Evolutionary conservation across 139 green algal species (phyloP).

Genomic region (Coccomyxa sp.): DNA sequence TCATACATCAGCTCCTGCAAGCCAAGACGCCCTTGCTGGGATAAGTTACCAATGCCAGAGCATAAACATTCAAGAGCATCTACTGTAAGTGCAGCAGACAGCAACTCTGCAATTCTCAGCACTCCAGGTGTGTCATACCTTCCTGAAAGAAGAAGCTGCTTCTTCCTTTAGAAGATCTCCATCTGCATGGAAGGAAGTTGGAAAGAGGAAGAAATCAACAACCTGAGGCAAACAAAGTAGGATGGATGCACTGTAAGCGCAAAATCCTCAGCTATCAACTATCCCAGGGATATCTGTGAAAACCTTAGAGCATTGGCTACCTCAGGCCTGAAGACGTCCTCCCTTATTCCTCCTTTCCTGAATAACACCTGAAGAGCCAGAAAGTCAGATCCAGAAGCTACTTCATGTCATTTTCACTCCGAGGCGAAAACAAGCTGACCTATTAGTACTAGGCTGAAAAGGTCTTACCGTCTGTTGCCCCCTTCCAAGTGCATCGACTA

Average conservation of each 20-base stretch:
- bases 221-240: background rate
- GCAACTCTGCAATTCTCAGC: background rate
- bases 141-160: background rate
- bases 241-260: too few relatives aligned
- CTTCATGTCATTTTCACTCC: too few relatives aligned
- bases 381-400: background rate
- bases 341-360: slow-evolving; percentile 66
- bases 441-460: slow-evolving; percentile 1
- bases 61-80: background rate
- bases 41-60: background rate
- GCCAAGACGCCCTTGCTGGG: too few relatives aligned
- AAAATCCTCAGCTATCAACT: too few relatives aligned
- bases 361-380: slow-evolving; percentile 47
- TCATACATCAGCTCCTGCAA: slow-evolving; percentile 3
- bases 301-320: slow-evolving; percentile 38
- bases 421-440: too few relatives aligned
- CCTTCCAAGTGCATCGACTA: slow-evolving; percentile 16
- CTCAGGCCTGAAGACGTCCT: slow-evolving; percentile 35
- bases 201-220: background rate
- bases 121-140: background rate
- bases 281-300: too few relatives aligned
- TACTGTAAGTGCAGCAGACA: background rate
- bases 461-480: slow-evolving; percentile 36
- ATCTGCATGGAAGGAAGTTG: slow-evolving; percentile 55
- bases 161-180: slow-evolving; percentile 46